Evolutionary conservation across 2,329 filamentous ascomycete genomes (phyloP).

Genomic region (Penicillium sp.): DNA sequence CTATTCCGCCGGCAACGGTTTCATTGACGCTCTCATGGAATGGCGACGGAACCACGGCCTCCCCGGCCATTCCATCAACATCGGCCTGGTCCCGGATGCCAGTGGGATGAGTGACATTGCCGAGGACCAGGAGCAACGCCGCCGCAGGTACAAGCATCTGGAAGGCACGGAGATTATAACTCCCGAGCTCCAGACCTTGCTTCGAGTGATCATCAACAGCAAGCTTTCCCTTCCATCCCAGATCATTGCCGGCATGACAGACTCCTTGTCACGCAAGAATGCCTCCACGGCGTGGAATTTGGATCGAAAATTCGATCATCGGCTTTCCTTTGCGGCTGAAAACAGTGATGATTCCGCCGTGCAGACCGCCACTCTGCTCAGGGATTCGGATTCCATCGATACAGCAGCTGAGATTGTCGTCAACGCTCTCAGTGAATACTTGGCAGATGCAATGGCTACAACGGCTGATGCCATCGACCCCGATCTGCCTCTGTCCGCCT

Average conservation of each 20-base stretch:
- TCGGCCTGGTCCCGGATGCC: slow-evolving; percentile 24
- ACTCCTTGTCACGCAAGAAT: slow-evolving; percentile 15
- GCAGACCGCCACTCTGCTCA: slow-evolving; percentile 10
- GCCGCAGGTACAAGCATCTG: slow-evolving; percentile 20
- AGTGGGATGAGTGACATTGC: slow-evolving; percentile 20
- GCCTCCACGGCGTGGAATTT: slow-evolving; percentile 14
- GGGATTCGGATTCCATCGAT: slow-evolving; percentile 8
- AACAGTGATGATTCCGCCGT: slow-evolving; percentile 1
- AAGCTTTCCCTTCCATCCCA: slow-evolving; percentile 16
- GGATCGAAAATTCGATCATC: slow-evolving; percentile 24
- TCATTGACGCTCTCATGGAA: slow-evolving; percentile 21
- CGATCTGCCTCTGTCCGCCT: slow-evolving; percentile 21
- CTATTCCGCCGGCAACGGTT: slow-evolving; percentile 55
- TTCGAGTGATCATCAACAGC: slow-evolving; percentile 18
- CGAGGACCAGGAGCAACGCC: slow-evolving; percentile 18
- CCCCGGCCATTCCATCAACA: slow-evolving; percentile 18
- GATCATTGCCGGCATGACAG: slow-evolving; percentile 21
- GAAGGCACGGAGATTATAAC: slow-evolving; percentile 22
- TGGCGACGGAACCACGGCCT: slow-evolving; percentile 15
- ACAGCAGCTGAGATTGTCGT: slow-evolving; percentile 13
- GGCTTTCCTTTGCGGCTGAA: slow-evolving; percentile 9
- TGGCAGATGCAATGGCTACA: slow-evolving; percentile 22
- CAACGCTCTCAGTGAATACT: slow-evolving; percentile 17
- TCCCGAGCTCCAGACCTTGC: slow-evolving; percentile 17
- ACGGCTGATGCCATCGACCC: slow-evolving; percentile 20